Base-by-base conservation (phyloP, 2,329 filamentous ascomycete species). In the Pezicula carpinea region DNA sequence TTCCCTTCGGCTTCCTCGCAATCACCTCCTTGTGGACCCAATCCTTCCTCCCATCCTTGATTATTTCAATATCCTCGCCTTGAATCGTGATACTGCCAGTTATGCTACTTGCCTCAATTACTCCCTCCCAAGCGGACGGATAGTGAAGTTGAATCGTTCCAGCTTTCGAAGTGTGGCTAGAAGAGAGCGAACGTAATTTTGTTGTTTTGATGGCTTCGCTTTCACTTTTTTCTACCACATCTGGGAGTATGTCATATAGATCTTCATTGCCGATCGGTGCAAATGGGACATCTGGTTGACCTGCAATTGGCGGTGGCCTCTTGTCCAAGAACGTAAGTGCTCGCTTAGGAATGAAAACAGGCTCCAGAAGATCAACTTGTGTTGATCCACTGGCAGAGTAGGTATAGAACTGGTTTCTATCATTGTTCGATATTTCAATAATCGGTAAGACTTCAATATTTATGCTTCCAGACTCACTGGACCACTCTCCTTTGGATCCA, bases 91-190 rank as follows among this genome's bases (percentile, higher is more conserved):
- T 57, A 40, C 45, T 52, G 19, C 59, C 59, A 1, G 55, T 59
- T 1, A 61, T 39, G 3, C 51, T 52, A 38, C 55, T 57, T 2
- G 48, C 55, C 35, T 55, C 41, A 2, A 63, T 41, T 2, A 44
- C 50, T 2, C 61, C 61, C 33, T 57, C 56, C 59, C 59, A 63
- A 2, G 40, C 39, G 2, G n/a, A 18, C 7, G 61, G 57, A 39
- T 61, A 62, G n/a, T 47, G n/a, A 1, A 59, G 39, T 2, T 47
- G 31, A 4, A 61, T 39, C n/a, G 13, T 43, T 1, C 45, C 54
- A 1, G 59, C 56, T 8, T 43, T 60, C 6, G 50, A 52, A 14
- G 43, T 41, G 42, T 63, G 61, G 5, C 38, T 50, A 1, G 54
- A 57, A 11, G 47, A 38, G 4, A 63, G 38, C 8, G 38, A 56